These are phyloP conservation scores for Crassisporium funariophilum DNA, from an alignment of 768 basidiomycete genomes.

Conservation along the genomic window DNA sequence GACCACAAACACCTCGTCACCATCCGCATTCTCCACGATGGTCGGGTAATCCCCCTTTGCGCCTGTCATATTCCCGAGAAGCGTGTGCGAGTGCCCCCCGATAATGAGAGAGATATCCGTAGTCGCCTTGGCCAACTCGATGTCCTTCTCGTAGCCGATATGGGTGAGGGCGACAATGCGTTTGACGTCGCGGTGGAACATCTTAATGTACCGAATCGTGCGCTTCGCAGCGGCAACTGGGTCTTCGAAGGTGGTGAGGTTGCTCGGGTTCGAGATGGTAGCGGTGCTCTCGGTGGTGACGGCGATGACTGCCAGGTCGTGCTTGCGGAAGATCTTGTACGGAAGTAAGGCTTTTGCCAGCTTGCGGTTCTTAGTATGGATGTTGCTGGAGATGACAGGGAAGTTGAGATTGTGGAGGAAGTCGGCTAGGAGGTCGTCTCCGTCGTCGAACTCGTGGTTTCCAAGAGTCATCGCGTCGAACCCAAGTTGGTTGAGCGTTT, in stretches of 20 bases:
- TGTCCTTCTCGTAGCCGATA: constrained; percentile 47
- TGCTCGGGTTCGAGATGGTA: constrained; percentile 38
- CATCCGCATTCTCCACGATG: constrained; percentile 41
- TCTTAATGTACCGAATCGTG: constrained; percentile 39
- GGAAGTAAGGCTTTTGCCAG: constrained; percentile 36
- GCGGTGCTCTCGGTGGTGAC: constrained; percentile 45
- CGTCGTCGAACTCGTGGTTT: constrained; percentile 50
- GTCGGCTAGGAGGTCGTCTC: constrained; percentile 37
- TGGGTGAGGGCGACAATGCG: constrained; percentile 48
- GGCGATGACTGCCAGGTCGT: constrained; percentile 43
- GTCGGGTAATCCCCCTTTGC: constrained; percentile 47
- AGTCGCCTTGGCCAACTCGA: constrained; percentile 40
- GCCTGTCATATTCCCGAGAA: constrained; percentile 41
- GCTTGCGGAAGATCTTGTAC: constrained; percentile 40
- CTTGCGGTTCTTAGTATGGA: constrained; percentile 37
- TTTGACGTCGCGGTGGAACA: constrained; percentile 31
- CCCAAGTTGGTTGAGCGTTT: constrained; percentile 43
- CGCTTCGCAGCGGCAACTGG: constrained; percentile 38
- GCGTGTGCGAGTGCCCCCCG: constrained; percentile 49
- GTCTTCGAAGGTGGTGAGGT: constrained; percentile 40
- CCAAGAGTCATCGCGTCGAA: constrained; percentile 49
- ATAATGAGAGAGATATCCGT: constrained; percentile 42
- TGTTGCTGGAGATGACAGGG: constrained; percentile 48
- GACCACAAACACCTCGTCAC: constrained; percentile 50
- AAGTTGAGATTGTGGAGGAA: constrained; percentile 44